Percentiles rank a stretch among this genome's conserved stretches.
These are phyloP conservation scores for Rhododendron ferrugineum DNA, from an alignment of 148 eudicot genomes.

Conservation along the genomic window DNA sequence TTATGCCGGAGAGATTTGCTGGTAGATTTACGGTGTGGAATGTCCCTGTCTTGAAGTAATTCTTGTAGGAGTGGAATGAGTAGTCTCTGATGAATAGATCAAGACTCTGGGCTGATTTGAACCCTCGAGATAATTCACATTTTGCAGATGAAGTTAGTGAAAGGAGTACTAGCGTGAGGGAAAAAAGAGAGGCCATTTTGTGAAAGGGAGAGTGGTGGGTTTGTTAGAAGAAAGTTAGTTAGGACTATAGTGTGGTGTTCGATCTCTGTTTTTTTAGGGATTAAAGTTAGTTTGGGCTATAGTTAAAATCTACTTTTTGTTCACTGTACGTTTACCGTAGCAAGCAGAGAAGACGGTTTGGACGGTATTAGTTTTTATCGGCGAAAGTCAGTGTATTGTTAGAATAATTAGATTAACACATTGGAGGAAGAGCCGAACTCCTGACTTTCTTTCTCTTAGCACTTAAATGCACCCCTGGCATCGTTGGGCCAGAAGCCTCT, in stretches of 20 bases:
- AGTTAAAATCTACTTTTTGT: neutral
- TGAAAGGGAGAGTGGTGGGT: constrained; percentile 10
- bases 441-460: no score
- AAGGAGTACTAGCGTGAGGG: constrained; percentile 24
- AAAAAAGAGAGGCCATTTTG: constrained; percentile 50
- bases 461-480: neutral
- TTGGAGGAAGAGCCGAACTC: no score
- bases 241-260: neutral
- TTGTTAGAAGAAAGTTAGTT: constrained; percentile 13
- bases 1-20: constrained; percentile 58
- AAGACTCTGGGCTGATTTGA: constrained; percentile 58
- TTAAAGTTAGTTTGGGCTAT: neutral
- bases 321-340: neutral
- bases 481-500: neutral
- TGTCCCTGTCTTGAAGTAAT: constrained; percentile 45
- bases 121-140: constrained; percentile 24
- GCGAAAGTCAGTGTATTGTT: no score
- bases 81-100: constrained; percentile 71
- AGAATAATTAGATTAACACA: no score
- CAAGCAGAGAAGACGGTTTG: constrained; percentile 13
- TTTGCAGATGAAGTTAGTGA: constrained; percentile 22
- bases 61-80: constrained; percentile 43
- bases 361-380: no score
- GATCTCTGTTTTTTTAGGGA: neutral
- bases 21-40: constrained; percentile 47